Evolutionary conservation across 768 basidiomycete species (phyloP).

Genomic region (Suillus decipiens): DNA sequence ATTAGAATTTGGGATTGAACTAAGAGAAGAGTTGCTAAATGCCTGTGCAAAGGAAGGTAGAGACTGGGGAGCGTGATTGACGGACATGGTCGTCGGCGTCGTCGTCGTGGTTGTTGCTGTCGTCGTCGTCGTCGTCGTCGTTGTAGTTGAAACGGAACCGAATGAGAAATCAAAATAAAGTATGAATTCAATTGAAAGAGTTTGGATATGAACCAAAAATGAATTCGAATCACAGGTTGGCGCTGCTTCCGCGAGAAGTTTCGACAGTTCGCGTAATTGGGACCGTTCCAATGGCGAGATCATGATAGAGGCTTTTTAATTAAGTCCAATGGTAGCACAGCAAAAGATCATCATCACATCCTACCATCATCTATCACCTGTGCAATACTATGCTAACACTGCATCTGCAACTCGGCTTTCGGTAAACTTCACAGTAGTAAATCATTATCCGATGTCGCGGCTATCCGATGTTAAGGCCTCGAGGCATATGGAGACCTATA

Average conservation of each 20-base stretch:
- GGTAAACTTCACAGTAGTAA: not conserved
- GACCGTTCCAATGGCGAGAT: conserved; percentile 2
- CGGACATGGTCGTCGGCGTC: conserved; percentile 38
- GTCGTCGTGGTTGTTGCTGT: too few relatives aligned
- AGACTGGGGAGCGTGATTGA: conserved; percentile 54
- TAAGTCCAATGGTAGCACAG: not conserved
- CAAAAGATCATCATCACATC: not conserved
- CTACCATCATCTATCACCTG: not conserved
- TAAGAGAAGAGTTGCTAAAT: conserved; percentile 60
- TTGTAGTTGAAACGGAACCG: conserved; percentile 5
- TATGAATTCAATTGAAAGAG: not conserved
- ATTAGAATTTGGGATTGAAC: conserved; percentile 47
- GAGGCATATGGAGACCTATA: conserved; percentile 6
- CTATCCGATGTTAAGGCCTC: conserved; percentile 4
- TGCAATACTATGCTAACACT: not conserved
- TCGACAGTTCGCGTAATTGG: conserved; percentile 3
- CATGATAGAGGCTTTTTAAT: conserved; percentile 2
- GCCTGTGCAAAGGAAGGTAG: conserved; percentile 81
- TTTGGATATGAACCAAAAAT: conserved; percentile 8
- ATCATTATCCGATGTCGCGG: conserved; percentile 8
- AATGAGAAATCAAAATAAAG: conserved; percentile 10
- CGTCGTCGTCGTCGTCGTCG: not conserved
- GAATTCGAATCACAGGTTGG: not conserved
- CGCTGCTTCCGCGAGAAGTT: not conserved
- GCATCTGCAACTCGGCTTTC: not conserved